Conservation (phyloP, 495 filamentous ascomycete species). For the Penicillium tannophilum region DNA sequence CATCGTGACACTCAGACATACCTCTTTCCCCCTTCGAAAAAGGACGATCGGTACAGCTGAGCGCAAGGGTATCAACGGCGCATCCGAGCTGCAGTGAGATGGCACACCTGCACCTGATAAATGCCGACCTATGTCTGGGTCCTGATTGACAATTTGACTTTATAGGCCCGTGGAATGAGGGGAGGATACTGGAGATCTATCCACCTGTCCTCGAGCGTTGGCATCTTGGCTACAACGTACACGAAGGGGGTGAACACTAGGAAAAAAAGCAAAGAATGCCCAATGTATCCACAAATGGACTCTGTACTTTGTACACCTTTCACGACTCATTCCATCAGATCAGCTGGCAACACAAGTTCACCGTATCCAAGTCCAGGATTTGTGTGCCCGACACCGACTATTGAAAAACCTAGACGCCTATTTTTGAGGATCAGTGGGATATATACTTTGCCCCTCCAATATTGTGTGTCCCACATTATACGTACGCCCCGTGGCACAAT, state of each 20-base stretch:
- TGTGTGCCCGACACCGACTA: background rate
- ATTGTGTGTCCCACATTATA: background rate
- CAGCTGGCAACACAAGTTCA: background rate
- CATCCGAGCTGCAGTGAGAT: slow-evolving; percentile 27
- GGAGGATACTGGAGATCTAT: slow-evolving; percentile 4
- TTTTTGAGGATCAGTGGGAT: slow-evolving; percentile 1
- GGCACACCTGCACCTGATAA: slow-evolving; percentile 17
- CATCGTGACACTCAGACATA: slow-evolving; percentile 23
- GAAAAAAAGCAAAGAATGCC: slow-evolving; percentile 3
- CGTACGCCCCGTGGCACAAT: background rate
- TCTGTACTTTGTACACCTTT: background rate
- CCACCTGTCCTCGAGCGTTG: background rate
- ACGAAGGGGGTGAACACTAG: background rate
- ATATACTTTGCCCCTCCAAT: background rate
- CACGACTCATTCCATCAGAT: background rate
- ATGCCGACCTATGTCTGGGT: background rate
- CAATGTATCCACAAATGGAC: background rate
- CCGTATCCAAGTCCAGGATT: background rate
- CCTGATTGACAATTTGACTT: slow-evolving; percentile 7
- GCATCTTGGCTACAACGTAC: slow-evolving; percentile 1
- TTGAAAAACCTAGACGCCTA: background rate
- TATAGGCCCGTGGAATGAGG: slow-evolving; percentile 6
- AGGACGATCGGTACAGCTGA: slow-evolving; percentile 19
- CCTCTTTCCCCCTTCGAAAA: slow-evolving; percentile 11
- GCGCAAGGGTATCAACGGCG: slow-evolving; percentile 22